A percentile compares a stretch with the other conserved stretches of the same genome.
These are phyloP conservation scores for Ustilago tritici DNA, from an alignment of 1,284 basidiomycete species.

Conservation along the genomic window DNA sequence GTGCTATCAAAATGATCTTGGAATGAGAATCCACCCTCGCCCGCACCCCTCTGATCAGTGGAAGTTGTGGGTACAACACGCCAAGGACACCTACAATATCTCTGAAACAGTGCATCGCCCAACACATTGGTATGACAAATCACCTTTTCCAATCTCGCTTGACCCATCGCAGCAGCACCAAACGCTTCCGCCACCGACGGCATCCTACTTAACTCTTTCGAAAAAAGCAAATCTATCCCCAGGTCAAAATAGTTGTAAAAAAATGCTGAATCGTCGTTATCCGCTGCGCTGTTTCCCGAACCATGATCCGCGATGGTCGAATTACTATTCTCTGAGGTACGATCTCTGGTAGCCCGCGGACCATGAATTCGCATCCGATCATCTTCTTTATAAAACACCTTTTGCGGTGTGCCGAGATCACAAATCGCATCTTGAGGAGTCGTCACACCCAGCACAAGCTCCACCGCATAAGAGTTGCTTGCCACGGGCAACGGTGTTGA, in stretches of 20 bases:
- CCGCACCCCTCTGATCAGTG: not conserved
- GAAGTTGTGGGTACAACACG: slow-evolving; percentile 8
- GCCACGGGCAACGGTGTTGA: slow-evolving; percentile 5
- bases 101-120: slow-evolving; percentile 49
- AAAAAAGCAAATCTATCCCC: slow-evolving; percentile 51
- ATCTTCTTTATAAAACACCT: slow-evolving; percentile 54
- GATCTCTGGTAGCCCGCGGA: not conserved
- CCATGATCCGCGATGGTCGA: slow-evolving; percentile 13
- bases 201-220: slow-evolving; percentile 27
- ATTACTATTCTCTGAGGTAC: slow-evolving; percentile 20
- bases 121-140: slow-evolving; percentile 52
- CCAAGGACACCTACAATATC: slow-evolving; percentile 53
- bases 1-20: slow-evolving; percentile 43
- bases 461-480: slow-evolving; percentile 12
- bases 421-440: slow-evolving; percentile 52
- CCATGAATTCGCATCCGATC: slow-evolving; percentile 45
- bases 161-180: slow-evolving; percentile 22
- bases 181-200: slow-evolving; percentile 26
- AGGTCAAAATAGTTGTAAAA: slow-evolving; percentile 61
- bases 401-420: slow-evolving; percentile 46
- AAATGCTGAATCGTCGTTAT: slow-evolving; percentile 40
- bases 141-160: slow-evolving; percentile 50
- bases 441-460: slow-evolving; percentile 39
- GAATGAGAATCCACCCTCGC: slow-evolving; percentile 23
- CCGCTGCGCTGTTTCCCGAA: slow-evolving; percentile 8